Evolutionary conservation across 768 basidiomycete species (phyloP).

Genomic region (Cyclocybe aegerita): DNA sequence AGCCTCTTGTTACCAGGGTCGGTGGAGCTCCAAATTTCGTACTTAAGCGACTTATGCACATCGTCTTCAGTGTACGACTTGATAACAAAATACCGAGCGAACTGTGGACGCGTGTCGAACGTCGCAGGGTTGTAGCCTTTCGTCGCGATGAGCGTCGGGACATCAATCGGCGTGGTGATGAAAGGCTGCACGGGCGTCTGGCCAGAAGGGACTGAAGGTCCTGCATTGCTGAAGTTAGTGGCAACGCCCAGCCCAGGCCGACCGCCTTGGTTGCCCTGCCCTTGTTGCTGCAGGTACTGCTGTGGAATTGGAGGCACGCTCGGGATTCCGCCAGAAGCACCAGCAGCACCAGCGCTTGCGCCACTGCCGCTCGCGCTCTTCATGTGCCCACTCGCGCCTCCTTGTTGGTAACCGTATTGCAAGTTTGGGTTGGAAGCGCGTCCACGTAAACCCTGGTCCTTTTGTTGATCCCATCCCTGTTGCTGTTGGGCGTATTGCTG

Average conservation of each 20-base stretch:
- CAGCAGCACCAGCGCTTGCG: constrained; percentile 21
- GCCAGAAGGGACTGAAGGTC: constrained; percentile 25
- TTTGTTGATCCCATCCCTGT: constrained; percentile 60
- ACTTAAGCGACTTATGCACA: constrained; percentile 96
- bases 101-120: constrained; percentile 80
- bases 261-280: constrained; percentile 30
- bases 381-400: constrained; percentile 26
- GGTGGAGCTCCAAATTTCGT: constrained; percentile 97
- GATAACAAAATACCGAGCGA: constrained; percentile 94
- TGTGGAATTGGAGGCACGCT: constrained; percentile 72
- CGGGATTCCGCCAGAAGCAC: constrained; percentile 42
- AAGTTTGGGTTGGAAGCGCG: constrained; percentile 72
- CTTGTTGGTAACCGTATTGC: constrained; percentile 60
- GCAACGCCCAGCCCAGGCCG: constrained; percentile 37
- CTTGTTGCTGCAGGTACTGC: constrained; percentile 69
- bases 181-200: constrained; percentile 46
- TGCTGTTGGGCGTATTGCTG: constrained; percentile 41
- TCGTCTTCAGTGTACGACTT: constrained; percentile 99
- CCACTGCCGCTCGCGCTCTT: constrained; percentile 33
- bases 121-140: constrained; percentile 91
- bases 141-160: constrained; percentile 77
- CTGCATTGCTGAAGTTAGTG: constrained; percentile 32
- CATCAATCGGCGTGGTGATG: constrained; percentile 73
- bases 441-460: constrained; percentile 53
- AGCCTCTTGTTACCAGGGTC: constrained; percentile 97